Base-by-base conservation (phyloP, 1,284 basidiomycete genomes). In the Pascua sp. region DNA sequence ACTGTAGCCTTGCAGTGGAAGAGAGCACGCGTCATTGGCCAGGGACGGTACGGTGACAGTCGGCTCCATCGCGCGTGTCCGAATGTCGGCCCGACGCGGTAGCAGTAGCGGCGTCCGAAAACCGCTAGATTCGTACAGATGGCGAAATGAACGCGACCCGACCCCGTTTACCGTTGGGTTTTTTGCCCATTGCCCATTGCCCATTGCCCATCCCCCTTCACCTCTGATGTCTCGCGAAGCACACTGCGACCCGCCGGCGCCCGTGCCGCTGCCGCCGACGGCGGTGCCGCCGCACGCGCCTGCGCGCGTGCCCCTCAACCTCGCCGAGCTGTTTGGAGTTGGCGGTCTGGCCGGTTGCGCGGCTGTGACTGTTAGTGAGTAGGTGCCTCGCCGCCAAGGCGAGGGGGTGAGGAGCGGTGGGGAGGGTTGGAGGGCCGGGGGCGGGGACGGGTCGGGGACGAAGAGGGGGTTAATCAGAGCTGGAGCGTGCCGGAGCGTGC, bases 311-410 rank as follows among this genome's bases (percentile, higher is more conserved):
- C 72, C 71, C 11, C 60, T 78, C 36, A 67, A 60, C 32, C 65
- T 78, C 5, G 51, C 78, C 41, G 92, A 94, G 77, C 84, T 86
- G 40, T 97, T 97, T 73, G 55, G 89, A 24, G 88, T 88, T 61
- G 93, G 93, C 62, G 92, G 89, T 43, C 75, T 91, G 56, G 93
- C 93, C 56, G 93, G 91, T 58, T 90, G 85, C 70, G 86, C 89
- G 46, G 93, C 91, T 42, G 91, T 92, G 68, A 79, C 75, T n/a
- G 70, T 79, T 32, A 77, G 77, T 77, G 54, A 70, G 77, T 72
- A 9, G 39, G 32, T 11, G 38, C 2, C 8, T 18, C 7, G 24
- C 24, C 24, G n/a, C n/a, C n/a, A n/a, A n/a, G n/a, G n/a, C n/a
- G 17, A 32, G 18, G 10, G 10, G 11, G 44, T 8, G 44, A 16